phyloP scores from a whole-genome alignment of 495 filamentous ascomycete genomes.

The Penicillium tannophilum region DNA sequence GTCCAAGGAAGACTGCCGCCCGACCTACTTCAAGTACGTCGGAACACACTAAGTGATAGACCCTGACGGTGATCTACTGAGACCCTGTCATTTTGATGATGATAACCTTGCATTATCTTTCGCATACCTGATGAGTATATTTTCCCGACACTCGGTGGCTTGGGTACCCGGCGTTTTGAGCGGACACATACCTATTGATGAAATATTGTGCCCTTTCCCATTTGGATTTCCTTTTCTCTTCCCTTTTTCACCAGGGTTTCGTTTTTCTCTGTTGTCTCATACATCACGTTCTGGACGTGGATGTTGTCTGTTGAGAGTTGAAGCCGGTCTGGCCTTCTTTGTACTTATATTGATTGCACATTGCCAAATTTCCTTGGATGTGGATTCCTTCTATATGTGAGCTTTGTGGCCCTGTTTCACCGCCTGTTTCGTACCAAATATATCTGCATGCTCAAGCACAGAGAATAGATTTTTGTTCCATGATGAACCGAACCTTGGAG shows the following conservation, averaged over 20 bases:
- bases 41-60: slow-evolving; percentile 65
- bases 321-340: slow-evolving; percentile 29
- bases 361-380: slow-evolving; percentile 20
- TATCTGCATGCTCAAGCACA: background rate
- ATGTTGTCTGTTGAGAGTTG: slow-evolving; percentile 16
- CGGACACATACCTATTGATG: slow-evolving; percentile 35
- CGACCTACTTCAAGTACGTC: slow-evolving; percentile 94
- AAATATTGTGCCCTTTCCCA: slow-evolving; percentile 27
- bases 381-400: slow-evolving; percentile 8
- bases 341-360: slow-evolving; percentile 38
- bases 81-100: slow-evolving; percentile 24
- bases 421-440: background rate
- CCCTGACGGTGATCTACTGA: slow-evolving; percentile 10
- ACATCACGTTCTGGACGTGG: slow-evolving; percentile 25
- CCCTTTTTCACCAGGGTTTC: slow-evolving; percentile 9
- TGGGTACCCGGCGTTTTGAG: slow-evolving; percentile 35
- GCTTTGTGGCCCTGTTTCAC: background rate
- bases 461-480: background rate
- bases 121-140: slow-evolving; percentile 35
- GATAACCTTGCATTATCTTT: slow-evolving; percentile 27
- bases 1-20: slow-evolving; percentile 89
- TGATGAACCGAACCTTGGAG: background rate
- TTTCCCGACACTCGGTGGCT: slow-evolving; percentile 22
- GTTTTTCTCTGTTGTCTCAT: slow-evolving; percentile 10
- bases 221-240: slow-evolving; percentile 15